Evolutionary conservation across 2,329 filamentous ascomycete genomes (phyloP).

Genomic region (Domatiomyces catenatus): DNA sequence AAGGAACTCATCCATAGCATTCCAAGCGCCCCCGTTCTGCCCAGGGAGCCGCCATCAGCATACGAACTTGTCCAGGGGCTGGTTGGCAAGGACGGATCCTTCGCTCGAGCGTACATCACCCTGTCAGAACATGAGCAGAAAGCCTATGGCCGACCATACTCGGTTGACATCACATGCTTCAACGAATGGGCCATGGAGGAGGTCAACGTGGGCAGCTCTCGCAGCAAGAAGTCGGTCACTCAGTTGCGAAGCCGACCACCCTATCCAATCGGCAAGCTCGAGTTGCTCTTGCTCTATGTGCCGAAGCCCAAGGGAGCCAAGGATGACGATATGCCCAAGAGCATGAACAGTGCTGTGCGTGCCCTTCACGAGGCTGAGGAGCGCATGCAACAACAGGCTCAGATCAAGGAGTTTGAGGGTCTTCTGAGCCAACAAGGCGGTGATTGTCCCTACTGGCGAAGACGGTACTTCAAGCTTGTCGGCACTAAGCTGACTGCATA

Average conservation of each 20-base stretch:
- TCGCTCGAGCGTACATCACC: conserved; percentile 83
- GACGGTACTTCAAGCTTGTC: conserved; percentile 87
- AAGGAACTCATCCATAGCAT: conserved; percentile 50
- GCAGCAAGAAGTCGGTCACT: conserved; percentile 71
- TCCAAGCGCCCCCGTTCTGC: conserved; percentile 4
- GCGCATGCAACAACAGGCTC: conserved; percentile 35
- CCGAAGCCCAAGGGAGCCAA: conserved; percentile 73
- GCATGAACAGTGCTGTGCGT: conserved; percentile 90
- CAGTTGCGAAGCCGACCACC: conserved; percentile 66
- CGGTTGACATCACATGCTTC: conserved; percentile 84
- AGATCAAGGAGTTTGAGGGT: conserved; percentile 50
- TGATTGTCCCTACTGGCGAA: conserved; percentile 95
- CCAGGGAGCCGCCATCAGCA: conserved; percentile 16
- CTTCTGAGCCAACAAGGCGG: conserved; percentile 91
- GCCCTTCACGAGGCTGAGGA: conserved; percentile 83
- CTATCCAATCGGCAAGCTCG: conserved; percentile 92
- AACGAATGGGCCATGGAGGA: conserved; percentile 97
- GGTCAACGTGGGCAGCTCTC: conserved; percentile 64
- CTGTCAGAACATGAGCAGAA: conserved; percentile 80
- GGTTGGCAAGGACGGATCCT: conserved; percentile 81
- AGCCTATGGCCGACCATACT: conserved; percentile 76
- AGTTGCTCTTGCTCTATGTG: conserved; percentile 86
- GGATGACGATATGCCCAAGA: conserved; percentile 98
- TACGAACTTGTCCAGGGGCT: conserved; percentile 41
- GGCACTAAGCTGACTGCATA: conserved; percentile 88